Evolutionary conservation across 2,329 filamentous ascomycete genomes (phyloP).

Genomic region (Trichoderma koningii): DNA sequence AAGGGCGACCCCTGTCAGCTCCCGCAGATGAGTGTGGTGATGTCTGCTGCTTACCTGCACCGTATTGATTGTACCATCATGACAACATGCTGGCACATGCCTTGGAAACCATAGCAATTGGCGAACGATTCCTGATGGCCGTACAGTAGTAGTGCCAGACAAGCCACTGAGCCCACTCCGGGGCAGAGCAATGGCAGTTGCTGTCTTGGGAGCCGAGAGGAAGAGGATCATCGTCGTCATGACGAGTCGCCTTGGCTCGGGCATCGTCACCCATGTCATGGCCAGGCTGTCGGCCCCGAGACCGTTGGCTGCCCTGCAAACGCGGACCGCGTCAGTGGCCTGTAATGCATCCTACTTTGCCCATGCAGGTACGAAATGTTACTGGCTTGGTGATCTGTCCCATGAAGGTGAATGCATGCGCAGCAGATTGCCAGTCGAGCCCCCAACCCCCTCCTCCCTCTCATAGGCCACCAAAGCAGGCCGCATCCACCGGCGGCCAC

Average conservation of each 20-base stretch:
- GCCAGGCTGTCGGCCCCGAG: slow-evolving; percentile 5
- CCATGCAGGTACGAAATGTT: background rate
- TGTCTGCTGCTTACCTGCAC: background rate
- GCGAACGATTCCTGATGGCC: too few relatives aligned
- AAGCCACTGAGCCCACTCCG: background rate
- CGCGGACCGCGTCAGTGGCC: slow-evolving; percentile 11
- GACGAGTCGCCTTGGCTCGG: background rate
- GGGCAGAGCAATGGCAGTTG: background rate
- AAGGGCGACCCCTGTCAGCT: background rate
- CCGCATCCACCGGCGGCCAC: slow-evolving; percentile 13
- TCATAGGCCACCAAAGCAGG: slow-evolving; percentile 1
- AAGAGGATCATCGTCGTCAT: background rate
- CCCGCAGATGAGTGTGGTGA: slow-evolving; percentile 7
- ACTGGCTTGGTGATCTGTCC: background rate
- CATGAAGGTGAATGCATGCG: background rate
- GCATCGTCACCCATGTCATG: background rate
- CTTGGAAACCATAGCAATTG: too few relatives aligned
- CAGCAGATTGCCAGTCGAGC: slow-evolving; percentile 1
- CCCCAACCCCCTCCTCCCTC: too few relatives aligned
- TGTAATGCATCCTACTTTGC: background rate
- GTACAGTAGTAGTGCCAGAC: too few relatives aligned
- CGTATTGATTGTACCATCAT: background rate
- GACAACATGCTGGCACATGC: too few relatives aligned
- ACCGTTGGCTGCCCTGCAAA: slow-evolving; percentile 2
- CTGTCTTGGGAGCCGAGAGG: background rate